phyloP scores from a whole-genome alignment of 768 basidiomycete species.

The Amanita pseudoporphyria region DNA sequence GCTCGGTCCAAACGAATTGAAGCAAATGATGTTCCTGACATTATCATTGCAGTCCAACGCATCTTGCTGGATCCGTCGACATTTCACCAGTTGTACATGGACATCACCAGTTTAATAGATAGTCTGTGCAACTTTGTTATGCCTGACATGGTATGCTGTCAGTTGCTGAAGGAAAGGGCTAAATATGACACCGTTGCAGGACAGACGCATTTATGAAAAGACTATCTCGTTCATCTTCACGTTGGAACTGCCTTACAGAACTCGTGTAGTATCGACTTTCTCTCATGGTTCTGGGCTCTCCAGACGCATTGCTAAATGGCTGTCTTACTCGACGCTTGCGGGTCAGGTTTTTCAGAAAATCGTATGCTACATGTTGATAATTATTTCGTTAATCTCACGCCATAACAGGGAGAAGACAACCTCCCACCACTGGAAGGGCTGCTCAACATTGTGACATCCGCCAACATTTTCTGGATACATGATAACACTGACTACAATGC shows the following conservation, averaged over 20 bases:
- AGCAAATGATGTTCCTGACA: conserved; percentile 33
- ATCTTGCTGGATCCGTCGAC: conserved; percentile 48
- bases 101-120: background rate
- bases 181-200: conserved; percentile 23
- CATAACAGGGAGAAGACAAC: conserved; percentile 29
- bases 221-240: conserved; percentile 29
- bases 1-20: conserved; percentile 25
- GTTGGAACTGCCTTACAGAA: conserved; percentile 40
- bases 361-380: conserved; percentile 32
- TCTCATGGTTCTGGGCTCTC: conserved; percentile 39
- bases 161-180: background rate
- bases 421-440: conserved; percentile 44
- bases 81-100: conserved; percentile 25
- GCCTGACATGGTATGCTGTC: background rate
- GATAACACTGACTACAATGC: conserved; percentile 54
- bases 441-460: conserved; percentile 34
- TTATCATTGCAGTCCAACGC: conserved; percentile 40
- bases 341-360: conserved; percentile 13
- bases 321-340: conserved; percentile 42
- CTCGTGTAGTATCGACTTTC: conserved; percentile 39
- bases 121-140: background rate
- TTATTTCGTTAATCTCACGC: background rate
- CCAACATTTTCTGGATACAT: conserved; percentile 40
- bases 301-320: conserved; percentile 45
- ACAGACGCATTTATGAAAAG: conserved; percentile 34